Conservation (phyloP, 345 rosid genomes). For the Cardamine chenopodiifolia region DNA sequence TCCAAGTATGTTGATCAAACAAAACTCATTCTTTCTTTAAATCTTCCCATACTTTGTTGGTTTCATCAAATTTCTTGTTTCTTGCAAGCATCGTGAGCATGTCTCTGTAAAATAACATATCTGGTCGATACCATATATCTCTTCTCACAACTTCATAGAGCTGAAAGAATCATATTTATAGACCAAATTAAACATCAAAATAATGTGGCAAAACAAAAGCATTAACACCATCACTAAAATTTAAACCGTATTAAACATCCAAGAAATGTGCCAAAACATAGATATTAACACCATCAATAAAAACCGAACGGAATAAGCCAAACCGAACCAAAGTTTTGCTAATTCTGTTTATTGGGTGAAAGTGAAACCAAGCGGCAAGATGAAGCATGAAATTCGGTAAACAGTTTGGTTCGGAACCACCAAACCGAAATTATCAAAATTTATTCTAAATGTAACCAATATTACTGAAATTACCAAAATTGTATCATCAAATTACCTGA, state of each 20-base stretch:
- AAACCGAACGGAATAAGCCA: background rate
- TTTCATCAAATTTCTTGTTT: conserved; percentile 68
- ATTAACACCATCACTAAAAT: background rate
- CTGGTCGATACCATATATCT: conserved; percentile 94
- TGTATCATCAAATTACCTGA: background rate
- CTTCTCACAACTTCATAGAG: conserved; percentile 75
- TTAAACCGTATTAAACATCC: too few relatives aligned
- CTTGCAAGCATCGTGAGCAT: conserved; percentile 95
- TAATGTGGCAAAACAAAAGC: background rate
- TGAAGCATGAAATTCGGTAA: background rate
- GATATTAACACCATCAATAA: background rate
- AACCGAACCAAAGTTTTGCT: background rate
- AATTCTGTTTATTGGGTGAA: background rate
- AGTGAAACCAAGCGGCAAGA: background rate
- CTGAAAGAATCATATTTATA: conserved; percentile 41
- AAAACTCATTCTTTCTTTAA: conserved; percentile 71
- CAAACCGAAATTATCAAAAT: background rate
- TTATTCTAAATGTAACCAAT: background rate
- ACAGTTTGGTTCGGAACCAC: background rate
- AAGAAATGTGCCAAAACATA: background rate
- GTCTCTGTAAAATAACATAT: conserved; percentile 90
- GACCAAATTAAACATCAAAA: background rate
- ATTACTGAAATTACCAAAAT: background rate
- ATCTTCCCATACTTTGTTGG: conserved; percentile 75
- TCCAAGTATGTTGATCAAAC: conserved; percentile 91